Evolutionary conservation across 2,329 filamentous ascomycete genomes (phyloP).

Genomic region (Arthrobotrys entomopaga): DNA sequence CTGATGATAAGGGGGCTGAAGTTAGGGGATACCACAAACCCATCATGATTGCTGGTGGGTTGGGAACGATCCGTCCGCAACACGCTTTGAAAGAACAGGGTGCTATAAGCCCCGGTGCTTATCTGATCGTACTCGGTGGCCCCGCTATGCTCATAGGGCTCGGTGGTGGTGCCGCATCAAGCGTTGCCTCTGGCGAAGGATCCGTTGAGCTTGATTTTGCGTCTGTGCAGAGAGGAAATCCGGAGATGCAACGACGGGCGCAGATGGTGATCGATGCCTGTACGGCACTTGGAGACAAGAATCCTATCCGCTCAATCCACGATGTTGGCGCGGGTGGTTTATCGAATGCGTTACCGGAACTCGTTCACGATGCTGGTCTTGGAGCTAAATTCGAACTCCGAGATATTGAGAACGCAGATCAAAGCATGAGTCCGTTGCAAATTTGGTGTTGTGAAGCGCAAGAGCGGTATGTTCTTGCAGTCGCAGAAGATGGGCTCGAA

Average conservation of each 20-base stretch:
- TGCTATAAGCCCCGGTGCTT: slow-evolving; percentile 84
- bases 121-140: slow-evolving; percentile 90
- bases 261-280: slow-evolving; percentile 99
- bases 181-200: slow-evolving; percentile 84
- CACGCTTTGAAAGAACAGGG: slow-evolving; percentile 86
- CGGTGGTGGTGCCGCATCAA: slow-evolving; percentile 93
- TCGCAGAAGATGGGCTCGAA: slow-evolving; percentile 83
- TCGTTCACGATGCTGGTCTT: slow-evolving; percentile 89
- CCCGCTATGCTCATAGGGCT: slow-evolving; percentile 98
- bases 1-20: slow-evolving; percentile 70
- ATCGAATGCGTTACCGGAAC: slow-evolving; percentile 83
- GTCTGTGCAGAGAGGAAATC: slow-evolving; percentile 95
- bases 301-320: slow-evolving; percentile 95
- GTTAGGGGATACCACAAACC: slow-evolving; percentile 96
- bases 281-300: slow-evolving; percentile 81
- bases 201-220: slow-evolving; percentile 95
- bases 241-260: slow-evolving; percentile 91
- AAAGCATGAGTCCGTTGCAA: slow-evolving; percentile 91
- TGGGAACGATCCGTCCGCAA: slow-evolving; percentile 89
- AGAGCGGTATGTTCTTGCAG: slow-evolving; percentile 91
- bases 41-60: slow-evolving; percentile 96
- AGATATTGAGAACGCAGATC: slow-evolving; percentile 89
- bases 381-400: slow-evolving; percentile 94
- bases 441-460: slow-evolving; percentile 99
- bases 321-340: slow-evolving; percentile 94